These are phyloP conservation scores for Eucalyptus viminalis DNA, from an alignment of 345 rosid genomes.

Conservation along the genomic window DNA sequence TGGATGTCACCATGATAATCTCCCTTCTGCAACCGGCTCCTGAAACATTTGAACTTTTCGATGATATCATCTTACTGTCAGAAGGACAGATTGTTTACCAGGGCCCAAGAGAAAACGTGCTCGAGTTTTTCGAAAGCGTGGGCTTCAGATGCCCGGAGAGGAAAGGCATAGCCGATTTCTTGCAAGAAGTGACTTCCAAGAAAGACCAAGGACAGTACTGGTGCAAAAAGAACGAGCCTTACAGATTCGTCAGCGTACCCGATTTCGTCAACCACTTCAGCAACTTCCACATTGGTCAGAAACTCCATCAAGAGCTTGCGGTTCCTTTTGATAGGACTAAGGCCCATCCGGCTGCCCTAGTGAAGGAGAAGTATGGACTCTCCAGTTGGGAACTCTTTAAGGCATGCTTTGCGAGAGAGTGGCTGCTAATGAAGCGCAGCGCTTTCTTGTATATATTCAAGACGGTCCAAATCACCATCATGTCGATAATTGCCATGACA, in stretches of 20 bases:
- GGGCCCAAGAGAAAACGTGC: constrained; percentile 36
- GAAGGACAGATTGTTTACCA: constrained; percentile 54
- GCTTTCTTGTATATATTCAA: constrained; percentile 36
- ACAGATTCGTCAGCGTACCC: constrained; percentile 20
- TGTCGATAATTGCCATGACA: constrained; percentile 43
- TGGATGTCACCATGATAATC: constrained; percentile 42
- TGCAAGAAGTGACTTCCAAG: constrained; percentile 50
- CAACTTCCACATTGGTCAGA: constrained; percentile 25
- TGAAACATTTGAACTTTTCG: constrained; percentile 46
- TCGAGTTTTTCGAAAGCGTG: constrained; percentile 32
- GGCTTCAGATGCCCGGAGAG: constrained; percentile 55
- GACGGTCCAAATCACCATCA: constrained; percentile 37
- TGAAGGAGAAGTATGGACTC: constrained; percentile 36
- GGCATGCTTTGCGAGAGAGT: constrained; percentile 49
- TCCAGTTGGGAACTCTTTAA: constrained; percentile 45
- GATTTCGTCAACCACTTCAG: constrained; percentile 25
- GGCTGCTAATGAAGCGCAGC: constrained; percentile 44
- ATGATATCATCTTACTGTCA: constrained; percentile 43
- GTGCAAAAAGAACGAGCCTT: constrained; percentile 17
- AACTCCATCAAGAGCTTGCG: constrained; percentile 18
- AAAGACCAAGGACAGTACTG: constrained; percentile 58
- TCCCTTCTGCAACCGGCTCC: constrained; percentile 66
- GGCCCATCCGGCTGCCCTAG: constrained; percentile 45
- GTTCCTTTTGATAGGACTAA: constrained; percentile 25
- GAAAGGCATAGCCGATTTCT: constrained; percentile 49